Conservation (phyloP, 73 alveolate species). For the Tetrahymena borealis region DNA sequence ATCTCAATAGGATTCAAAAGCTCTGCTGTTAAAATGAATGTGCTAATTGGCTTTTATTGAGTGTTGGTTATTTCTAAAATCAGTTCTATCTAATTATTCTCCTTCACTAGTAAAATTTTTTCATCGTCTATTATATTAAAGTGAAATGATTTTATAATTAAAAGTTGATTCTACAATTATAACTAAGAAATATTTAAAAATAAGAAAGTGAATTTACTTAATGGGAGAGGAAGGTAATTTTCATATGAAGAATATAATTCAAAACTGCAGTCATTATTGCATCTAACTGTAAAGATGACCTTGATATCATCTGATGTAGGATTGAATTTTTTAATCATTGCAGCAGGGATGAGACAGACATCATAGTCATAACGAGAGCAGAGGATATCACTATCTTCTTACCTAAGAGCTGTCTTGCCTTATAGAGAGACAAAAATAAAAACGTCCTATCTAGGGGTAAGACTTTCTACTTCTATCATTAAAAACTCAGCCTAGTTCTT, state of each 20-base stretch:
- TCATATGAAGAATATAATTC: background rate
- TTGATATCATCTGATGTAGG: background rate
- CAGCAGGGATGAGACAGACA: background rate
- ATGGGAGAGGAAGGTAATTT: background rate
- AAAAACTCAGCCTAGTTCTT: background rate
- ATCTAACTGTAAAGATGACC: background rate
- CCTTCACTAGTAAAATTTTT: background rate
- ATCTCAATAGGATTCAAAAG: background rate
- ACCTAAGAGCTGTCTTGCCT: background rate
- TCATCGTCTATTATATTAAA: background rate
- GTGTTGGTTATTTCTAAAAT: background rate
- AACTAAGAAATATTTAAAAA: too few species aligned
- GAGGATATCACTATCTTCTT: background rate
- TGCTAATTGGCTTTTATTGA: background rate
- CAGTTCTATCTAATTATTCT: background rate
- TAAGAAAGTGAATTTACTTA: too few species aligned
- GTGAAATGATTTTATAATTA: too few species aligned
- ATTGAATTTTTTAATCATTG: background rate
- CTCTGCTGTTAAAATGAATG: background rate
- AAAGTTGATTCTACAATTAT: too few species aligned
- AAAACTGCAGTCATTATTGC: background rate
- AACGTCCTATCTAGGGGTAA: background rate
- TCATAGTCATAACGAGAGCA: background rate
- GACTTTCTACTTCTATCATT: background rate
- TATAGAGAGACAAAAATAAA: background rate